These are phyloP conservation scores for Bacterosira constricta DNA, from an alignment of 108 stramenopile genomes.

Conservation along the genomic window DNA sequence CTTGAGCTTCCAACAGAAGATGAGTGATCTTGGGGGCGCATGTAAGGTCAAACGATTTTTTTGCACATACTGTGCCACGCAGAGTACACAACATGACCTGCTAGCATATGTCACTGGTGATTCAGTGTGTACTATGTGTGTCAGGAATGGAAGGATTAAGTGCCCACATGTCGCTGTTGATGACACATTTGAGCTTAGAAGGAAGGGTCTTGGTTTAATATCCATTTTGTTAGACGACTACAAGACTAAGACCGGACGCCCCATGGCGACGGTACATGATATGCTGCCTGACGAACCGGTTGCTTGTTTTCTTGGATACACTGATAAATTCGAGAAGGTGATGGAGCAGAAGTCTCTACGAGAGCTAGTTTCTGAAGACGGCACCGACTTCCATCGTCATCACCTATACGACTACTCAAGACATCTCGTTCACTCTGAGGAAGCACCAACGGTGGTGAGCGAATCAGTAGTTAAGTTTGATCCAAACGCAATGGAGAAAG, in stretches of 20 bases:
- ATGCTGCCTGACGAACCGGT: not conserved
- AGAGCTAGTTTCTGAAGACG: too few species aligned
- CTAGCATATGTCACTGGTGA: not conserved
- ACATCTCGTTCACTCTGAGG: too few species aligned
- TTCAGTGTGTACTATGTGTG: not conserved
- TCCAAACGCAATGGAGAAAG: too few species aligned
- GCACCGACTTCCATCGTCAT: too few species aligned
- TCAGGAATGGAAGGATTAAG: not conserved
- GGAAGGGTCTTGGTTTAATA: not conserved
- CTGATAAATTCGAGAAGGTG: not conserved
- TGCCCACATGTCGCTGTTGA: not conserved
- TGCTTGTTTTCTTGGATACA: not conserved
- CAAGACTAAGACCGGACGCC: too few species aligned
- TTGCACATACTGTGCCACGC: not conserved
- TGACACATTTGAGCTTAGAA: not conserved
- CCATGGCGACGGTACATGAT: not conserved
- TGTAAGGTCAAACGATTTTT: not conserved
- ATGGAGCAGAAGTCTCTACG: too few species aligned
- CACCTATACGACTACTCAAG: too few species aligned
- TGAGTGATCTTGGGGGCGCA: not conserved
- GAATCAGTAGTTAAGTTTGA: too few species aligned
- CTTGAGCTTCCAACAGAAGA: constrained; percentile 12
- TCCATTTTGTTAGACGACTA: not conserved
- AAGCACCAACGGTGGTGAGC: too few species aligned
- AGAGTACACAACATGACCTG: not conserved